Evolutionary conservation across 805 yeast species (phyloP), one percentile per base, ranked within the genome.

Genomic region (Kockiozyma suomiensis): DNA sequence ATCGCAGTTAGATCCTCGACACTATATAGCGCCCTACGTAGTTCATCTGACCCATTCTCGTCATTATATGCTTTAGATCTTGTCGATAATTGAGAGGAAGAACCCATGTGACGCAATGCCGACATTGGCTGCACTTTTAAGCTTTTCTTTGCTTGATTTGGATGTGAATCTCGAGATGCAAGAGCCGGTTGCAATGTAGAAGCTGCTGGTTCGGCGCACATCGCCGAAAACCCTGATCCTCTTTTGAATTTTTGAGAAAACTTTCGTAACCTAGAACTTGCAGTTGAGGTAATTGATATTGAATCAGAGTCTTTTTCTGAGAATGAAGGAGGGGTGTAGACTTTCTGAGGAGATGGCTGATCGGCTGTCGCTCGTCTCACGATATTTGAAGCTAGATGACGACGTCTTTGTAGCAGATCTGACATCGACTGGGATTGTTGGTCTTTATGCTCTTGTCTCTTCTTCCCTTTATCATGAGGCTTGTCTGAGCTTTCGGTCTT

Each of bases 311-410:
- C 54, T 25, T 40, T 48, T 6, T 28, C 13, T 12, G 48, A 4
- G 26, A 25, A 19, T 2, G 30, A 1, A 26, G 55, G 37, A 13
- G 55, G 48, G 2, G 32, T 26, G 19, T 52, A 35, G 10, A 25
- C 3, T 10, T 48, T 4, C 15, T 37, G 53, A 15, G n/a, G 35
- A 19, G 41, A 51, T 33, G 37, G 60, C 41, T 49, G 51, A 2
- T 53, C 59, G 23, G 21, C 41, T 2, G 50, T 40, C 5, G 62
- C 49, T 30, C 65, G 58, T 32, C 46, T 59, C 13, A 56, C 49
- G 30, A 53, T 45, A 17, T 57, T 58, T 6, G 51, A 40, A 19
- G 65, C 65, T n/a, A 61, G 13, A 17, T 50, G 57, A 23, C 61
- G 57, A 26, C 65, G 41, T n/a, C 59, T 41, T 7, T 53, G 58